A percentile compares a stretch with the other conserved stretches of the same genome.
phyloP scores from a whole-genome alignment of 768 basidiomycete genomes.

The Sporobolomyces roseus region DNA sequence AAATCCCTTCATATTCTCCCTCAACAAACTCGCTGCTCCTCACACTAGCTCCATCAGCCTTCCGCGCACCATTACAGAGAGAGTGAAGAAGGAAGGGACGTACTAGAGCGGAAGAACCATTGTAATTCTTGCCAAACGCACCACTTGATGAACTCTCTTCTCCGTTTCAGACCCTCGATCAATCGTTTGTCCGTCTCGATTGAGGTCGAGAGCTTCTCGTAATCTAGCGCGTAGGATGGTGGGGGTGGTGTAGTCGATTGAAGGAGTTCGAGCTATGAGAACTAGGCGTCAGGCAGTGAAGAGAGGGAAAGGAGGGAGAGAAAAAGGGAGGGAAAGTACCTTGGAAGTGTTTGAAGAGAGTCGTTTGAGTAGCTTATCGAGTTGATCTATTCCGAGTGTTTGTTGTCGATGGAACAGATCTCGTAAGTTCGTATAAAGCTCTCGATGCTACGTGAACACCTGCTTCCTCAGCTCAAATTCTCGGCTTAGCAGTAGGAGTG shows the following conservation, averaged over 20 bases:
- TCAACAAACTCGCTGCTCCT: slow-evolving; percentile 12
- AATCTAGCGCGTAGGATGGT: slow-evolving; percentile 52
- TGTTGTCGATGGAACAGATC: slow-evolving; percentile 55
- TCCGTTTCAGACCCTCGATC: slow-evolving; percentile 67
- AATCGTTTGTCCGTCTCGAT: slow-evolving; percentile 83
- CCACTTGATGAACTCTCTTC: slow-evolving; percentile 74
- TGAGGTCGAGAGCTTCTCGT: slow-evolving; percentile 63
- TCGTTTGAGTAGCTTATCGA: slow-evolving; percentile 80
- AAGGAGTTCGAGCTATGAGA: slow-evolving; percentile 8
- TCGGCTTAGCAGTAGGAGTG: slow-evolving; percentile 23
- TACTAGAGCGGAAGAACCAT: slow-evolving; percentile 23
- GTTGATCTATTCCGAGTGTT: slow-evolving; percentile 81
- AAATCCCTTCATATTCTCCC: slow-evolving; percentile 7
- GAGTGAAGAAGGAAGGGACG: slow-evolving; percentile 5
- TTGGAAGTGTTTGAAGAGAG: slow-evolving; percentile 72
- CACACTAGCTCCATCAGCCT: neutral
- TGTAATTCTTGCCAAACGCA: slow-evolving; percentile 33
- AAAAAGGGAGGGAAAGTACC: slow-evolving; percentile 48
- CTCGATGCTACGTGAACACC: slow-evolving; percentile 46
- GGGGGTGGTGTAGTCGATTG: slow-evolving; percentile 10
- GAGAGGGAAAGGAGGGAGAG: neutral
- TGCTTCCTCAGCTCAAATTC: too few species aligned
- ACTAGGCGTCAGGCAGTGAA: too few species aligned
- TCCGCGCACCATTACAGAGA: neutral
- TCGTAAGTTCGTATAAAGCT: slow-evolving; percentile 51